Conservation (phyloP, 176 grass and related monocot genomes). For the Avena insularis region DNA sequence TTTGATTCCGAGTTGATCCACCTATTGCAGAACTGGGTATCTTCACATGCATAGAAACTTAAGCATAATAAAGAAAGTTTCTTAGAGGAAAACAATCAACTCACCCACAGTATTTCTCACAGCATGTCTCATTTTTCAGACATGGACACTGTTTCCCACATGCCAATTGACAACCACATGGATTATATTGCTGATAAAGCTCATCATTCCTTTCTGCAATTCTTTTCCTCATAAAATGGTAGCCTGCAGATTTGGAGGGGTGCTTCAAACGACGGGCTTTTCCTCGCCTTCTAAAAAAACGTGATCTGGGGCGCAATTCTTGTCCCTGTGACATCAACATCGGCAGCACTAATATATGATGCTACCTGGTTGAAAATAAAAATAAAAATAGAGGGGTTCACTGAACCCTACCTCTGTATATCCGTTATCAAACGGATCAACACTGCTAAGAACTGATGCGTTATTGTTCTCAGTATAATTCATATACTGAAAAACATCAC, state of each 20-base stretch:
- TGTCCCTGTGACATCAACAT: slow-evolving; percentile 54
- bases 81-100: slow-evolving; percentile 41
- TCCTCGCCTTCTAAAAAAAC: slow-evolving; percentile 76
- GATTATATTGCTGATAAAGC: slow-evolving; percentile 87
- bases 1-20: background rate
- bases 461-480: slow-evolving; percentile 73
- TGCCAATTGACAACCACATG: slow-evolving; percentile 93
- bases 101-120: slow-evolving; percentile 96
- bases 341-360: slow-evolving; percentile 48
- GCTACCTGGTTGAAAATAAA: background rate
- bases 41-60: slow-evolving; percentile 26
- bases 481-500: slow-evolving; percentile 85
- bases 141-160: slow-evolving; percentile 96
- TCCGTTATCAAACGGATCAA: slow-evolving; percentile 84
- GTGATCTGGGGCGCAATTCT: slow-evolving; percentile 70
- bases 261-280: slow-evolving; percentile 81
- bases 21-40: background rate
- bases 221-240: slow-evolving; percentile 90
- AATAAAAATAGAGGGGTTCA: background rate
- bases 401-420: slow-evolving; percentile 63
- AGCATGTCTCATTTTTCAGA: slow-evolving; percentile 82
- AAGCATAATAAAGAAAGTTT: slow-evolving; percentile 7
- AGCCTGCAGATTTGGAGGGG: slow-evolving; percentile 89
- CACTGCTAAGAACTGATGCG: slow-evolving; percentile 56
- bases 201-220: slow-evolving; percentile 90